A percentile compares a stretch with the other conserved stretches of the same genome.
Conservation (phyloP, 352 stramenopile genomes). For the Phytophthora vignae region DNA sequence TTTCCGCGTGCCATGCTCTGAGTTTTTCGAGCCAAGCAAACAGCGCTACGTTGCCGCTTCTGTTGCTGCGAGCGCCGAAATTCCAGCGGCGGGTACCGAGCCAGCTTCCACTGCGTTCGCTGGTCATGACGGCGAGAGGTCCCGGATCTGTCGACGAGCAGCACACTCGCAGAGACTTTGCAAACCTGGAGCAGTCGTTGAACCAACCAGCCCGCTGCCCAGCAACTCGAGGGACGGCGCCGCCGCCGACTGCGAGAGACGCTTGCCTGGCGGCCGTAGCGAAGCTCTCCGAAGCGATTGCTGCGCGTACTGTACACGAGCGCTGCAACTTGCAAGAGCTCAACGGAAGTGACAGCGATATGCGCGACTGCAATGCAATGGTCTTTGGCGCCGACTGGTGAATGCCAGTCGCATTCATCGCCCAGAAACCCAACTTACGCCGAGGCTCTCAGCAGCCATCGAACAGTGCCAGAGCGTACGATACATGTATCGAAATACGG, state of each 20-base stretch:
- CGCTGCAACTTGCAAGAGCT: background rate
- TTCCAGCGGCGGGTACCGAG: conserved; percentile 4
- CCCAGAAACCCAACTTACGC: background rate
- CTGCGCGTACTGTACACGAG: background rate
- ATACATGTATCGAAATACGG: too few relatives aligned
- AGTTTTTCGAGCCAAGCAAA: too few relatives aligned
- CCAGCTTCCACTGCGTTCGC: conserved; percentile 12
- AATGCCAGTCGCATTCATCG: background rate
- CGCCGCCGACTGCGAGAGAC: background rate
- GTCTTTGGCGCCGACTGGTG: conserved; percentile 1
- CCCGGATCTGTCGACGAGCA: conserved; percentile 14
- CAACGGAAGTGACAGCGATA: background rate
- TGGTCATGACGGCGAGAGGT: conserved; percentile 2
- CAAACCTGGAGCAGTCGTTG: conserved; percentile 6
- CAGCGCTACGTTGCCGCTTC: background rate
- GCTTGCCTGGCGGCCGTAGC: background rate
- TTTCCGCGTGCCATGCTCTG: too few relatives aligned
- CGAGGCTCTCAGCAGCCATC: background rate
- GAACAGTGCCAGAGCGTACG: background rate
- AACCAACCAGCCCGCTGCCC: background rate
- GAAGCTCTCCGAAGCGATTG: background rate
- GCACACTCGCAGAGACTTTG: conserved; percentile 1
- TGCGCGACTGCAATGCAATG: background rate
- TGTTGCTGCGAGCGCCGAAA: conserved; percentile 5
- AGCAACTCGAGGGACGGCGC: conserved; percentile 13